Conservation (phyloP, 2,329 filamentous ascomycete species). For the Epichloe coenophiala region DNA sequence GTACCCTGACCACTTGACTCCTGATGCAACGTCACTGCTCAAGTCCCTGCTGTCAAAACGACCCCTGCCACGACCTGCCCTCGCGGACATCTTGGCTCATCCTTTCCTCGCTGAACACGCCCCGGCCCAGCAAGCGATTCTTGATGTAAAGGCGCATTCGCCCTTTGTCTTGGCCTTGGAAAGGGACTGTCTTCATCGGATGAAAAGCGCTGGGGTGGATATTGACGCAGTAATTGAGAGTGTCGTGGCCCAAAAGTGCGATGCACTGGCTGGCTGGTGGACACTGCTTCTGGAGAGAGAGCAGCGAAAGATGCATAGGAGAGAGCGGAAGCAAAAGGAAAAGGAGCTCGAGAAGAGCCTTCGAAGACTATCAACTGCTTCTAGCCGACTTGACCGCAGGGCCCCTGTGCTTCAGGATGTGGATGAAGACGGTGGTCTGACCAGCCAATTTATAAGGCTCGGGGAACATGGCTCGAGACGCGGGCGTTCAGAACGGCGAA, state of each 20-base stretch:
- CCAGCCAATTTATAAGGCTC: conserved; percentile 28
- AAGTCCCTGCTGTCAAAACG: conserved; percentile 78
- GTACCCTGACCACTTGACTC: conserved; percentile 67
- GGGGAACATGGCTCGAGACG: conserved; percentile 44
- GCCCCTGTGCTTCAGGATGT: conserved; percentile 66
- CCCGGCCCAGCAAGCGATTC: conserved; percentile 74
- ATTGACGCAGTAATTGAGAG: conserved; percentile 92
- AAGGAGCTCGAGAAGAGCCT: conserved; percentile 71
- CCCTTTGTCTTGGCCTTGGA: conserved; percentile 80
- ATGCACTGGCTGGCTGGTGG: conserved; percentile 92
- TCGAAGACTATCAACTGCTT: conserved; percentile 75
- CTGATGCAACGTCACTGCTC: conserved; percentile 65
- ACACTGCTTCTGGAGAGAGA: conserved; percentile 88
- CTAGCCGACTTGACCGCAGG: conserved; percentile 70
- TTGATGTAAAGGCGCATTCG: conserved; percentile 66
- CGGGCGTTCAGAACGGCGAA: conserved; percentile 66
- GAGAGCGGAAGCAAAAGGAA: conserved; percentile 74
- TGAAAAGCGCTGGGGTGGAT: conserved; percentile 87
- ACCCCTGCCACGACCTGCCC: conserved; percentile 64
- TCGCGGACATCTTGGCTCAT: conserved; percentile 77
- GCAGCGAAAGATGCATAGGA: conserved; percentile 66
- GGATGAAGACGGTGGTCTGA: conserved; percentile 55
- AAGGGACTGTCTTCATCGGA: conserved; percentile 80
- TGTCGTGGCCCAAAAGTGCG: conserved; percentile 78
- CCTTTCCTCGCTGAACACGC: conserved; percentile 82